Evolutionary conservation across 106 monocot genomes (phyloP).

Genomic region (Chionographis japonica): DNA sequence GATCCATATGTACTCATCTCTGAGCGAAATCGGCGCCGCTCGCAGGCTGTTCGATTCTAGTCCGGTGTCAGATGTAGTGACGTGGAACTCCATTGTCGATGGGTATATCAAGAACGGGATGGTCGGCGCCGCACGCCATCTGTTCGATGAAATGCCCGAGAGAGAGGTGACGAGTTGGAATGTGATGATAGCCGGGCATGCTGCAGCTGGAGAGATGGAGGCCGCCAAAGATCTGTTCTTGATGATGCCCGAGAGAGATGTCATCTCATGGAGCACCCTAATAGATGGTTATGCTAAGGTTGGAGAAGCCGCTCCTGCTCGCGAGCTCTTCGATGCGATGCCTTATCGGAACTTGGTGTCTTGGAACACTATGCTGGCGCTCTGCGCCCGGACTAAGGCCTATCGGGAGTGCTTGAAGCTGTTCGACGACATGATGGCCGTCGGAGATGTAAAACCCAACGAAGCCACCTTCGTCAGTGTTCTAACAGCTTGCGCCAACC

Average conservation of each 20-base stretch:
- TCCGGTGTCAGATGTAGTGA: slow-evolving; percentile 28
- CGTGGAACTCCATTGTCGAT: slow-evolving; percentile 51
- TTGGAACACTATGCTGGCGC: slow-evolving; percentile 69
- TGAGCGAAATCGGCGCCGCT: slow-evolving; percentile 25
- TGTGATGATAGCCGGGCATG: slow-evolving; percentile 45
- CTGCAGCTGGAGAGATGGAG: slow-evolving; percentile 33
- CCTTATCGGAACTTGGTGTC: slow-evolving; percentile 41
- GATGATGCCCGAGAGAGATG: slow-evolving; percentile 47
- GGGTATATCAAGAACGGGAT: slow-evolving; percentile 41
- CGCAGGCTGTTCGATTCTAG: slow-evolving; percentile 13
- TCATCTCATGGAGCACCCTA: slow-evolving; percentile 61
- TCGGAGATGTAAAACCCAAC: slow-evolving; percentile 21
- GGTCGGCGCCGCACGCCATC: slow-evolving; percentile 17
- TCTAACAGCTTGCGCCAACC: slow-evolving; percentile 43
- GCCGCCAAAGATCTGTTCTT: slow-evolving; percentile 36
- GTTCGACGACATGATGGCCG: slow-evolving; percentile 49
- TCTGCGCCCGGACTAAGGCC: slow-evolving; percentile 40
- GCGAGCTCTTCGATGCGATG: slow-evolving; percentile 52
- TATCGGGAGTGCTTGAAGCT: slow-evolving; percentile 51
- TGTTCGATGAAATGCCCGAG: slow-evolving; percentile 50
- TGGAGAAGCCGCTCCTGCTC: slow-evolving; percentile 22
- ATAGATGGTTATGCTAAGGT: slow-evolving; percentile 42
- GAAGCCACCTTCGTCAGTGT: slow-evolving; percentile 70
- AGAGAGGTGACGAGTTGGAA: slow-evolving; percentile 60
- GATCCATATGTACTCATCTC: slow-evolving; percentile 49